phyloP scores from a whole-genome alignment of 2,329 filamentous ascomycete species.

The Hirsutella thompsonii region DNA sequence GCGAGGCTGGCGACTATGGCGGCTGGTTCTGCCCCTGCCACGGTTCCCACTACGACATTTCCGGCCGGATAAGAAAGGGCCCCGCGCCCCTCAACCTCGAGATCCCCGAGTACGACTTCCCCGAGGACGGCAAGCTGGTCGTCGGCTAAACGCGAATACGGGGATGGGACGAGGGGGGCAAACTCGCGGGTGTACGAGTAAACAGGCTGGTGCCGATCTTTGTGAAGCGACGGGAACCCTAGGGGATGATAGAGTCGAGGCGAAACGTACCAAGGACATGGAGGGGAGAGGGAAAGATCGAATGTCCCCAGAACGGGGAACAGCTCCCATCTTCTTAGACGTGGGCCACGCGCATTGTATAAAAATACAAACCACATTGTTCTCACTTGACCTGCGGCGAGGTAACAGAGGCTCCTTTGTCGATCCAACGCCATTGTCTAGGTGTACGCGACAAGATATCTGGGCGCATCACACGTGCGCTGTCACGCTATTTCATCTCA shows the following conservation, averaged over 20 bases:
- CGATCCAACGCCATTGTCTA: too few species aligned
- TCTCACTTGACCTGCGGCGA: background rate
- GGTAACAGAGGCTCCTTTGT: background rate
- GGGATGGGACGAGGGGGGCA: too few species aligned
- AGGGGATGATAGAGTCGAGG: constrained; percentile 8
- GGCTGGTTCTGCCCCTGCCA: constrained; percentile 99
- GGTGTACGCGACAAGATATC: too few species aligned
- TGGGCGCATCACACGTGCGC: too few species aligned
- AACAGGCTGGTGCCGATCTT: background rate
- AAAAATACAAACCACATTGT: constrained; percentile 14
- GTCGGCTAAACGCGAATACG: constrained; percentile 59
- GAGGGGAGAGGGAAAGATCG: too few species aligned
- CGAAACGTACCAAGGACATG: constrained; percentile 1
- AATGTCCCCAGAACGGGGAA: constrained; percentile 11
- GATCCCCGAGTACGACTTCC: constrained; percentile 85
- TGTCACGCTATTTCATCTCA: too few species aligned
- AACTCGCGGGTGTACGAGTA: constrained; percentile 13
- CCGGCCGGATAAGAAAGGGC: constrained; percentile 93
- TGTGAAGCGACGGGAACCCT: background rate
- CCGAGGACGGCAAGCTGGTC: constrained; percentile 74
- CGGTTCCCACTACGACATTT: constrained; percentile 99
- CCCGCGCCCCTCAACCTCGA: constrained; percentile 96
- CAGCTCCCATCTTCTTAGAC: constrained; percentile 20
- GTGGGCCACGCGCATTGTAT: constrained; percentile 23
- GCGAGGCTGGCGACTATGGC: constrained; percentile 93